Evolutionary conservation across 192 early-diverging fungal species (phyloP).

Genomic region (Funneliformis geosporum): DNA sequence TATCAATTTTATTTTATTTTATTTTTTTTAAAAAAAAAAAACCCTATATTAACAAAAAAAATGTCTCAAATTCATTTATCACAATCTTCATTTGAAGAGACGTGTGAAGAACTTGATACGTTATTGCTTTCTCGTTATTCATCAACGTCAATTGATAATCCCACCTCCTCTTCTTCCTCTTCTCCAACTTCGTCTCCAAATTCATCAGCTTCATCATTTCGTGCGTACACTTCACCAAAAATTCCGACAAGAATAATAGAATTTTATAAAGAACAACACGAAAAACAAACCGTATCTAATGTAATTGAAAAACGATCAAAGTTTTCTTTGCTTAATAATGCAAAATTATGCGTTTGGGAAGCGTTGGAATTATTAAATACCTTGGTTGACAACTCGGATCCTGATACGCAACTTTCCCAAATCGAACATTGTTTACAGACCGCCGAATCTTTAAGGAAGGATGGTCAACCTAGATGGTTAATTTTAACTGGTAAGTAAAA

Average conservation of each 20-base stretch:
- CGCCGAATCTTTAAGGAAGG: slow-evolving; percentile 48
- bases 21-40: no score
- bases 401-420: slow-evolving; percentile 53
- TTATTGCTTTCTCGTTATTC: neutral
- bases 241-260: slow-evolving; percentile 15
- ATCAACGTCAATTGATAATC: neutral
- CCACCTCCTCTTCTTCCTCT: neutral
- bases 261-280: slow-evolving; percentile 46
- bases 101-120: neutral
- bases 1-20: no score
- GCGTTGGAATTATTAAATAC: slow-evolving; percentile 47
- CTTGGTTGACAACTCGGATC: slow-evolving; percentile 53
- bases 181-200: neutral
- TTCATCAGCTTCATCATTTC: neutral
- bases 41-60: neutral
- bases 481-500: slow-evolving; percentile 45
- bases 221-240: neutral
- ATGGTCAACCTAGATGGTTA: slow-evolving; percentile 54
- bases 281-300: slow-evolving; percentile 41
- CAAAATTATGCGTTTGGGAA: slow-evolving; percentile 50
- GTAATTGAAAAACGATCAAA: slow-evolving; percentile 35
- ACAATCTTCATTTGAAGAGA: neutral
- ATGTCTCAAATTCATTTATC: neutral
- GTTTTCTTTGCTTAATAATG: slow-evolving; percentile 30
- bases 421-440: slow-evolving; percentile 54